Conservation (phyloP, 257 asterid species). For the Forsythia suspensa region DNA sequence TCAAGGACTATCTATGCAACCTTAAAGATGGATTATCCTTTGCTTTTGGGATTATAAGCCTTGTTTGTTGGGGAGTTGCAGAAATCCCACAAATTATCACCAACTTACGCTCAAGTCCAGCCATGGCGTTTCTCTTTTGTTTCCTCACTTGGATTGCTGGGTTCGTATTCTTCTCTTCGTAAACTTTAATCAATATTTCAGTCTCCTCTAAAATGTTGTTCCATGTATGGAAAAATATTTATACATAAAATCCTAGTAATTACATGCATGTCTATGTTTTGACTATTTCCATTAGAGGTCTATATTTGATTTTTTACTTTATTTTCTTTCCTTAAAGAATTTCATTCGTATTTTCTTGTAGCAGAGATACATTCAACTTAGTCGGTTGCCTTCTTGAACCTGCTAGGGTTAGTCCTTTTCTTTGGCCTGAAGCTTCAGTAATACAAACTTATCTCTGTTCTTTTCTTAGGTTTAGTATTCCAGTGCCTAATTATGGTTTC, state of each 20-base stretch:
- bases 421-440: not conserved
- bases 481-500: too few species aligned
- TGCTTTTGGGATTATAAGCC: conserved; percentile 73
- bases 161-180: conserved; percentile 26
- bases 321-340: not conserved
- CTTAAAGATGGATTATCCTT: conserved; percentile 63
- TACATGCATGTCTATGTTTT: too few species aligned
- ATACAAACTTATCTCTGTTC: not conserved
- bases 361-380: conserved; percentile 82
- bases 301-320: not conserved
- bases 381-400: conserved; percentile 92
- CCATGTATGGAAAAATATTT: not conserved
- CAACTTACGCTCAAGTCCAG: conserved; percentile 73
- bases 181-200: not conserved
- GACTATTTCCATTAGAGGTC: not conserved
- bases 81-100: conserved; percentile 93
- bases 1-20: conserved; percentile 81
- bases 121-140: conserved; percentile 77
- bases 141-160: conserved; percentile 87
- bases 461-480: too few species aligned
- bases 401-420: conserved; percentile 61
- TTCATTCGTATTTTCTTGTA: not conserved
- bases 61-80: conserved; percentile 79
- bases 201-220: not conserved
- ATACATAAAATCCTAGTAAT: not conserved